Base-by-base conservation (phyloP, 495 filamentous ascomycete genomes). In the Chaetomium tenue region DNA sequence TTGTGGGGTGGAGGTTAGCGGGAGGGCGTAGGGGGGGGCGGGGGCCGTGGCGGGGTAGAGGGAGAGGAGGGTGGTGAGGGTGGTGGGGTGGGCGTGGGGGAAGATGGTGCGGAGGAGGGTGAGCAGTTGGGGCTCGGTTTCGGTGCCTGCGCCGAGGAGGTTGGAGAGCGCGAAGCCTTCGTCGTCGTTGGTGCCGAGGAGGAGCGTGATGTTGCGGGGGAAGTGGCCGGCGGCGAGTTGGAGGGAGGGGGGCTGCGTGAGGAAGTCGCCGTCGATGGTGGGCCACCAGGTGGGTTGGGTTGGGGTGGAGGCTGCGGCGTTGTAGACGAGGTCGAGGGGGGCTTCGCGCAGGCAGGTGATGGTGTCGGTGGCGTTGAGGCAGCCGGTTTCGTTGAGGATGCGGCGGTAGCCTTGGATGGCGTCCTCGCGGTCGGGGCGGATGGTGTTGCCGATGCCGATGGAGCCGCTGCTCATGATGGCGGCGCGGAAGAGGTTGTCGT, bases 391-490 rank as follows among this genome's bases (percentile, higher is more conserved):
- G 48, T 52, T 52, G 48, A 52, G 48, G 22, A 52, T 25, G 22
- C 9, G 22, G 1, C 12, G 22, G 48, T 52, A 52, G 12, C 23
- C 48, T 9, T 52, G 22, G 12, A 25, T 11, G 48, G 22, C 23
- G 23, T 52, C 48, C 8, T 50, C 46, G n/a, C 46, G 46, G 23
- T 25, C 15, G 48, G 48, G 22, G 8, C 22, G 48, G 48, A 26
- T 16, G 48, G 13, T 26, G 23, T 52, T 52, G 9, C 22, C 48
- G 48, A 52, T 26, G 22, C 48, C 48, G 20, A 52, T 26, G 22
- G 48, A 26, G 20, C 48, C 23, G 23, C 48, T 52, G 48, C 22
- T 52, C 23, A 52, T 26, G 23, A 52, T 52, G 48, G 48, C 48
- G 48, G 22, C 48, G 48, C 48, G 48, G 48, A 52, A 52, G 9